A percentile compares a stretch with the other conserved stretches of the same genome.
Evolutionary conservation across 2,329 filamentous ascomycete species (phyloP).

Genomic region (Dothideomycetes sp.): DNA sequence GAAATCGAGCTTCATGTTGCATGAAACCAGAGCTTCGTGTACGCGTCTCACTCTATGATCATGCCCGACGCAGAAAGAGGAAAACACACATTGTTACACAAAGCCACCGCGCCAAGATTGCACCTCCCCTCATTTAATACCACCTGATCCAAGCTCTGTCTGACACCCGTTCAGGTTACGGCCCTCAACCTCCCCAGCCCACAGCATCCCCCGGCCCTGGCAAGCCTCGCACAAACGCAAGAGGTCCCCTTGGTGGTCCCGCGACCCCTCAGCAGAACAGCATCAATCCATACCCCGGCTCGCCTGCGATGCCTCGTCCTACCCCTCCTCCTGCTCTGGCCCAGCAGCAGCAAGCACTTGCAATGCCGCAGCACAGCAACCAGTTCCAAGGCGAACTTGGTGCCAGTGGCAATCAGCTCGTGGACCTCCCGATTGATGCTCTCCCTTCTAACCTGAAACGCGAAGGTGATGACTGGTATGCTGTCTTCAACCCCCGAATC

Average conservation of each 20-base stretch:
- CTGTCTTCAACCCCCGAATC: constrained; percentile 88
- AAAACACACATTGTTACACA: too few relatives aligned
- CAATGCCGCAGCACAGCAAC: constrained; percentile 16
- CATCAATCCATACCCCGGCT: constrained; percentile 77
- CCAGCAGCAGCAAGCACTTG: constrained; percentile 21
- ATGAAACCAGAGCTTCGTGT: too few relatives aligned
- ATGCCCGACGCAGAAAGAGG: too few relatives aligned
- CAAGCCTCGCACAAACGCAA: constrained; percentile 51
- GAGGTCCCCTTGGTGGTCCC: constrained; percentile 50
- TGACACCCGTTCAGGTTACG: constrained; percentile 50
- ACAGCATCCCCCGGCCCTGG: constrained; percentile 79
- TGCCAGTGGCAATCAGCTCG: constrained; percentile 58
- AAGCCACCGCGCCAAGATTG: too few relatives aligned
- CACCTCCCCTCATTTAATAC: too few relatives aligned
- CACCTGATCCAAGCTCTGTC: too few relatives aligned
- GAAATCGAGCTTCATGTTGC: too few relatives aligned
- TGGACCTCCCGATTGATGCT: constrained; percentile 77
- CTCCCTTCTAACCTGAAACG: constrained; percentile 82
- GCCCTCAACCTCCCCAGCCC: constrained; percentile 68
- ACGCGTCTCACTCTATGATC: too few relatives aligned
- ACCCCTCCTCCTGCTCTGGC: constrained; percentile 48
- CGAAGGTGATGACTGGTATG: constrained; percentile 85
- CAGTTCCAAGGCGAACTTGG: constrained; percentile 22
- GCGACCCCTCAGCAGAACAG: constrained; percentile 89
- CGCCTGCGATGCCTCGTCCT: constrained; percentile 78